Evolutionary conservation across 2,329 filamentous ascomycete genomes (phyloP), one percentile per base, ranked within the genome.

Genomic region (Pseudogymnoascus sp.): DNA sequence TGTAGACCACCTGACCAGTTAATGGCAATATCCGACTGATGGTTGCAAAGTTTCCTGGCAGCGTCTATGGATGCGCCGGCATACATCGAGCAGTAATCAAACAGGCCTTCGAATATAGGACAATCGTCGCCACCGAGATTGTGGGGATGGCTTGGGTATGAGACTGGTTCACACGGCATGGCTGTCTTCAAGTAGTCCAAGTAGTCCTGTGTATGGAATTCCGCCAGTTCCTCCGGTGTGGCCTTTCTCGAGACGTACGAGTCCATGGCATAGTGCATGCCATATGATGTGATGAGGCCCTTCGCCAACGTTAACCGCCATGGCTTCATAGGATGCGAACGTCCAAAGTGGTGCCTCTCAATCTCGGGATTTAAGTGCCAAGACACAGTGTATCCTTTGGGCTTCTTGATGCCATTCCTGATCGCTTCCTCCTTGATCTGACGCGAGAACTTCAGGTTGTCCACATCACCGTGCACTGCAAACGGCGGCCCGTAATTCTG

Each of bases 241-340:
- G 95, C 95, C 11, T 88, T 84, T 25, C 93, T 86, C 23, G 93
- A 85, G 60, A 91, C 83, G 76, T 96, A 97, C 67, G 93, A 88
- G 76, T 97, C 92, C 95, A 99, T 97, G 66, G 91, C 92, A 71
- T 93, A 90, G 70, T 96, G 92, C 83, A 99, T 91, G 68, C 95
- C 95, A 75, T 97, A 97, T 1, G 91, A 89, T 73, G 96, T 88
- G 66, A 99, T 91, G 55, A 99, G 84, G 70, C 95, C 91, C 75
- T 99, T 97, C 63, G 95, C 96, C 62, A 99, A 83, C 14, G 93
- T 97, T 67, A 99, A 80, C 37, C 95, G 90, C 93, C 95, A 97
- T 64, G 95, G 95, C 75, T 99, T 99, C 95, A 99, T 99, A 18
- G 95, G 95, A 79, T 99, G 95, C 8, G 91, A 93, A 77, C 91